These are phyloP conservation scores for Lactarius deliciosus DNA, from an alignment of 768 basidiomycete species.

Conservation along the genomic window DNA sequence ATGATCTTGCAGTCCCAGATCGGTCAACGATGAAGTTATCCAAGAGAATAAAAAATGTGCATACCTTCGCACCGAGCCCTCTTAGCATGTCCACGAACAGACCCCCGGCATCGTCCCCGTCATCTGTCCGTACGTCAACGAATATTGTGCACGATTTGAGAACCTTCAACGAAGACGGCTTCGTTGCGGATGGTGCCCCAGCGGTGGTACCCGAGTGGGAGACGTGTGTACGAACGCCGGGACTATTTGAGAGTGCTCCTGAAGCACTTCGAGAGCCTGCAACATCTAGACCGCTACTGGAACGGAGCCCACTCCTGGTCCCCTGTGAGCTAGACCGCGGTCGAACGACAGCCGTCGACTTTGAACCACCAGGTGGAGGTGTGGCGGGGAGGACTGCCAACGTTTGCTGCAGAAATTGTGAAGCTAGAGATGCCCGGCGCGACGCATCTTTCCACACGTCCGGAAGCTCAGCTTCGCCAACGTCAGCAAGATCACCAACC, in stretches of 20 bases:
- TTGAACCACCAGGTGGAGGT: constrained; percentile 33
- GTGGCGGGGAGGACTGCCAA: constrained; percentile 50
- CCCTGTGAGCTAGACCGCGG: constrained; percentile 24
- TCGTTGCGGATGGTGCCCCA: constrained; percentile 34
- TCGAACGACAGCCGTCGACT: constrained; percentile 29
- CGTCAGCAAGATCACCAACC: constrained; percentile 19
- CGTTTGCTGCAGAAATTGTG: constrained; percentile 62
- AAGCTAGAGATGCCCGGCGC: constrained; percentile 56
- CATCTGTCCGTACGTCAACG: constrained; percentile 74
- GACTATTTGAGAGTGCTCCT: constrained; percentile 36
- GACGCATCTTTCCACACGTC: constrained; percentile 43
- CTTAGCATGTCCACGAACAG: constrained; percentile 84
- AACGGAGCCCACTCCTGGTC: constrained; percentile 27
- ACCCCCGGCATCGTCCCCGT: constrained; percentile 77
- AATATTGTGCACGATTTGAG: constrained; percentile 77
- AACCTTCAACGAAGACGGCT: constrained; percentile 44
- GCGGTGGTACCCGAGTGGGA: constrained; percentile 32
- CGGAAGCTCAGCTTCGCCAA: constrained; percentile 22
- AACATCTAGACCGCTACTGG: constrained; percentile 18
- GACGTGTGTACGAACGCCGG: constrained; percentile 31
- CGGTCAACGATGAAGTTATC: background rate
- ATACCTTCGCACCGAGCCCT: constrained; percentile 76
- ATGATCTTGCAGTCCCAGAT: constrained; percentile 46
- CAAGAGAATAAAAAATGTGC: constrained; percentile 29
- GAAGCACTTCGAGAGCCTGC: constrained; percentile 37